Evolutionary conservation across 1,284 basidiomycete species (phyloP).

Genomic region (Golubevia sp.): DNA sequence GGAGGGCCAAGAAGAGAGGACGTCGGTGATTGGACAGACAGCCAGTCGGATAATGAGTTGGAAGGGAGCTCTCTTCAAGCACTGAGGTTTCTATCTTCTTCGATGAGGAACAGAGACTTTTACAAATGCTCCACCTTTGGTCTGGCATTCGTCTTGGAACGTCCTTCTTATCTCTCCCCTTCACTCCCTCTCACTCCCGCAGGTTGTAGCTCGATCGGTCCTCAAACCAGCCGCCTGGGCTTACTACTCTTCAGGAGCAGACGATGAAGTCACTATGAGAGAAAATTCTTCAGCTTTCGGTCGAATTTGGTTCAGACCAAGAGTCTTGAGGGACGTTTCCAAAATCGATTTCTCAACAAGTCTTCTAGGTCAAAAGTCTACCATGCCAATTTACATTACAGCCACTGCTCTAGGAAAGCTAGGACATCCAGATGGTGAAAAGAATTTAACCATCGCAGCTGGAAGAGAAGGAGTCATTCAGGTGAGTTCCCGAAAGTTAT

Average conservation of each 20-base stretch:
- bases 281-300: slow-evolving; percentile 88
- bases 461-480: slow-evolving; percentile 80
- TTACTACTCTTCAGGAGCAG: slow-evolving; percentile 59
- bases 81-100: slow-evolving; percentile 82
- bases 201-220: slow-evolving; percentile 42
- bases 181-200: too few species aligned
- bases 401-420: slow-evolving; percentile 86
- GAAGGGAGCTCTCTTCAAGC: slow-evolving; percentile 66
- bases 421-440: slow-evolving; percentile 64
- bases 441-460: slow-evolving; percentile 76
- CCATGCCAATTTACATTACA: slow-evolving; percentile 80
- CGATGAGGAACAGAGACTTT: too few species aligned
- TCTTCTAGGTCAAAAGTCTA: slow-evolving; percentile 70
- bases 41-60: slow-evolving; percentile 1
- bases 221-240: slow-evolving; percentile 57
- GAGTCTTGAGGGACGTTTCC: slow-evolving; percentile 81
- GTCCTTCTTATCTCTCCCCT: too few species aligned
- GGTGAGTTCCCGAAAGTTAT: slow-evolving; percentile 80
- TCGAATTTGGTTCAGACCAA: slow-evolving; percentile 92
- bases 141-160: too few species aligned
- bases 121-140: too few species aligned
- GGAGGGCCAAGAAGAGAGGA: background rate
- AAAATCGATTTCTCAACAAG: slow-evolving; percentile 80
- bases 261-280: slow-evolving; percentile 69
- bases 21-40: slow-evolving; percentile 4